phyloP scores from a whole-genome alignment of 163 green algal species.

The Chloromonas sp. region DNA sequence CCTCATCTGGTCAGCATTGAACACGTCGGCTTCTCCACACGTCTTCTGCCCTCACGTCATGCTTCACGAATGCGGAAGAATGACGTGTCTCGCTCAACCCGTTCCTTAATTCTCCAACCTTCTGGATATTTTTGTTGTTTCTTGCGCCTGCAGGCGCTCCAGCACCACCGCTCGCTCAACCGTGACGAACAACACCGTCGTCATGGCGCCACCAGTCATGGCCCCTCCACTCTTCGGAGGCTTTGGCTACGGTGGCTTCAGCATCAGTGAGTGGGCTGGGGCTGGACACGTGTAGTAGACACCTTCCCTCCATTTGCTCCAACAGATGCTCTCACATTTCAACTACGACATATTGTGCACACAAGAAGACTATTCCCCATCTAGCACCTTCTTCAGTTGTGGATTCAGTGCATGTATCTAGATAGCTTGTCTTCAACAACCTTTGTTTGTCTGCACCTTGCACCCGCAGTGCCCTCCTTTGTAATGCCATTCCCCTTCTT shows the following conservation, averaged over 20 bases:
- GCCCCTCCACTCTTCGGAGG: conserved; percentile 20
- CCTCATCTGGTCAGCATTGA: background rate
- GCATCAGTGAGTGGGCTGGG: background rate
- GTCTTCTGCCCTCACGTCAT: background rate
- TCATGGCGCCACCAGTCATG: conserved; percentile 2
- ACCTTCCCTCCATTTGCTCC: no score
- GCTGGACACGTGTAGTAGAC: no score
- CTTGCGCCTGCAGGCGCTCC: background rate
- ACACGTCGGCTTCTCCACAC: background rate
- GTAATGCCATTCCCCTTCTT: conserved; percentile 27
- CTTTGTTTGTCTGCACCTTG: no score
- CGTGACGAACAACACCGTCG: background rate
- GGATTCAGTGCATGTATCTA: no score
- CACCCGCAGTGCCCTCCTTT: background rate
- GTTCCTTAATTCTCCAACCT: no score
- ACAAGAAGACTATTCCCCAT: no score
- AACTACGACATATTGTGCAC: no score
- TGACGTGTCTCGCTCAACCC: no score
- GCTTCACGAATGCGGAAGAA: background rate
- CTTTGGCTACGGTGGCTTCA: conserved; percentile 15
- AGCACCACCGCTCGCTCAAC: background rate
- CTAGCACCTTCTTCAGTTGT: no score
- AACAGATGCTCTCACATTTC: no score
- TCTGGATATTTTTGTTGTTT: background rate
- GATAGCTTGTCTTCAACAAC: no score